A percentile compares a stretch with the other conserved stretches of the same genome.
These are phyloP conservation scores for Mycena floridula DNA, from an alignment of 768 basidiomycete species.

Conservation along the genomic window DNA sequence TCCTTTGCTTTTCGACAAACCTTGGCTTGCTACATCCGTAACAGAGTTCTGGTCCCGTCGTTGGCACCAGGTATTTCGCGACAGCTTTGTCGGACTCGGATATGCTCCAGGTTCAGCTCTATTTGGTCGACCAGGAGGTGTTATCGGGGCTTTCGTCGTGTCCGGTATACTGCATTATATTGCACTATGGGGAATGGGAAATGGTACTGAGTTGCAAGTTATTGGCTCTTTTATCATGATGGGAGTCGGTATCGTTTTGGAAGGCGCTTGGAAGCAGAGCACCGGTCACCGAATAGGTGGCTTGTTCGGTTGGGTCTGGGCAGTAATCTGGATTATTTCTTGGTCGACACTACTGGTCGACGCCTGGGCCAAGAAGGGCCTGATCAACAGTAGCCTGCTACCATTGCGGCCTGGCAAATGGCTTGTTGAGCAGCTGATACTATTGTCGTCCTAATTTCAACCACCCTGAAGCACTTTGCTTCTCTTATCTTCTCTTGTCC, in stretches of 20 bases:
- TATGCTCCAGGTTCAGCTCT: conserved; percentile 33
- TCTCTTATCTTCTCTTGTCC: too few species aligned
- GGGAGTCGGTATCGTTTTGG: conserved; percentile 45
- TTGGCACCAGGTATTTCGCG: conserved; percentile 71
- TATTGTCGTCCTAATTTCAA: too few species aligned
- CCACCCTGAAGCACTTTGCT: too few species aligned
- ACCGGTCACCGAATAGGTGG: conserved; percentile 47
- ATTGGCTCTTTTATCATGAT: conserved; percentile 52
- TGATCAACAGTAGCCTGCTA: conserved; percentile 27
- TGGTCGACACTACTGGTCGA: conserved; percentile 48
- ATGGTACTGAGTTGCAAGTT: conserved; percentile 32
- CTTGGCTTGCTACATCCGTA: conserved; percentile 55
- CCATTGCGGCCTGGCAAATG: too few species aligned
- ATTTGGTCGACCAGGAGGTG: conserved; percentile 40
- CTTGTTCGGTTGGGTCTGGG: conserved; percentile 46
- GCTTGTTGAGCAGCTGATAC: too few species aligned
- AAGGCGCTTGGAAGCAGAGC: conserved; percentile 35
- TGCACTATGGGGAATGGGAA: conserved; percentile 53
- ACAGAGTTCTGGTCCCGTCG: conserved; percentile 52
- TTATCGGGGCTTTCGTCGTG: conserved; percentile 53
- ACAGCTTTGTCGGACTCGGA: conserved; percentile 49
- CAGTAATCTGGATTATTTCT: conserved; percentile 34
- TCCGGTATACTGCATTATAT: conserved; percentile 59
- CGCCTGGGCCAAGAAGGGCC: conserved; percentile 38
- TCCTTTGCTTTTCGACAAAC: conserved; percentile 58